These are phyloP conservation scores for Aspergillus sp. DNA, from an alignment of 2,329 filamentous ascomycete genomes.

Conservation along the genomic window DNA sequence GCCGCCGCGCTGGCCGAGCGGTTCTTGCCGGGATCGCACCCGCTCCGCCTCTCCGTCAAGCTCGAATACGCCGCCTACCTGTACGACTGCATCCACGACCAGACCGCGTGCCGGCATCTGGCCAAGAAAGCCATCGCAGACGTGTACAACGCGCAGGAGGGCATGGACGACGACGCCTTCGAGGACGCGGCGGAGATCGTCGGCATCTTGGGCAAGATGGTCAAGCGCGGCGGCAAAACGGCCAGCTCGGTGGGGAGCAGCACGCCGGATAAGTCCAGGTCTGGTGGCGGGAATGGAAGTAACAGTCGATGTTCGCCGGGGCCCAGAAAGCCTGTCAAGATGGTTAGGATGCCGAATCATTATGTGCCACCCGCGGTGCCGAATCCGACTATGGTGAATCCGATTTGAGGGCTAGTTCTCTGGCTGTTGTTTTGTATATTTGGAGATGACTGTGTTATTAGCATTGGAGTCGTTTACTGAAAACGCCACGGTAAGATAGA, in stretches of 20 bases:
- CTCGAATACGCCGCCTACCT: constrained; percentile 89
- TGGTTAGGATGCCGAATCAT: constrained; percentile 5
- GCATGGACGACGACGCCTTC: constrained; percentile 93
- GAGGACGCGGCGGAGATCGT: constrained; percentile 84
- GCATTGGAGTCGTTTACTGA: too few species aligned
- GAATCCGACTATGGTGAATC: constrained; percentile 25
- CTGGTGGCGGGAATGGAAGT: constrained; percentile 17
- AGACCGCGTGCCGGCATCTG: constrained; percentile 62
- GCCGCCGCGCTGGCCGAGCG: constrained; percentile 65
- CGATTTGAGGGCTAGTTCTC: constrained; percentile 17
- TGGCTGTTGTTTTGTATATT: too few species aligned
- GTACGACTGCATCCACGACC: constrained; percentile 84
- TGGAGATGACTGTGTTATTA: too few species aligned
- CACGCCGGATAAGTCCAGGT: constrained; percentile 5
- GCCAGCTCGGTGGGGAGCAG: constrained; percentile 25
- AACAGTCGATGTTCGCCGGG: constrained; percentile 17
- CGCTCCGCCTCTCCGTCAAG: constrained; percentile 77
- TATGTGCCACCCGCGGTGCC: constrained; percentile 18
- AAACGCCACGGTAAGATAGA: too few species aligned
- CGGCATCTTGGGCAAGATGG: constrained; percentile 76
- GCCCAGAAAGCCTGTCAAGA: constrained; percentile 12
- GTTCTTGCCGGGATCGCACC: constrained; percentile 78
- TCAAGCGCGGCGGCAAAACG: constrained; percentile 56
- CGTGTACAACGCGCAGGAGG: constrained; percentile 82
- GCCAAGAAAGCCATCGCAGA: constrained; percentile 78